Conservation (phyloP, 768 basidiomycete genomes). For the Suillus subaureus region DNA sequence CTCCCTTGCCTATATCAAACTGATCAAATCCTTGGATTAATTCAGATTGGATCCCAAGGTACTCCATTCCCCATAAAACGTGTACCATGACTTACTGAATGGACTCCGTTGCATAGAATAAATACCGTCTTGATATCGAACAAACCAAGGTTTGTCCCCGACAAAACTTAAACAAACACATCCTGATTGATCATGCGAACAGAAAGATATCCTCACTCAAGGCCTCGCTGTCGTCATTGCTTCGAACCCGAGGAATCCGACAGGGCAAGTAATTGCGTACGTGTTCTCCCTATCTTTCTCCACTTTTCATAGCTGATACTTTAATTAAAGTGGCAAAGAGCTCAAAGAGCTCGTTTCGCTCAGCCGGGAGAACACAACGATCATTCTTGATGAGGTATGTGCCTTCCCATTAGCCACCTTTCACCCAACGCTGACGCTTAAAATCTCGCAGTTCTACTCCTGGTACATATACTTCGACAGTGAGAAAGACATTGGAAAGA, state of each 20-base stretch:
- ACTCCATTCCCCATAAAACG: slow-evolving; percentile 9
- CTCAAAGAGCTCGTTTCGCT: slow-evolving; percentile 78
- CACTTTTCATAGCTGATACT: slow-evolving; percentile 11
- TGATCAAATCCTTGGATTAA: slow-evolving; percentile 10
- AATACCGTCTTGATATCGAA: slow-evolving; percentile 78
- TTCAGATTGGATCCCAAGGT: slow-evolving; percentile 50
- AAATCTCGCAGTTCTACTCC: slow-evolving; percentile 73
- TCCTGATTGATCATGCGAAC: slow-evolving; percentile 9
- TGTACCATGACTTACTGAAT: background rate
- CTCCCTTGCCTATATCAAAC: background rate
- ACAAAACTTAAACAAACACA: background rate
- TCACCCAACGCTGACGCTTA: background rate
- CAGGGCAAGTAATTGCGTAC: slow-evolving; percentile 83
- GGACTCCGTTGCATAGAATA: slow-evolving; percentile 39
- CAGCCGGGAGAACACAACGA: slow-evolving; percentile 75
- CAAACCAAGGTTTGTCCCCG: slow-evolving; percentile 62
- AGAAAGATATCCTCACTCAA: slow-evolving; percentile 82
- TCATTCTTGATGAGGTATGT: slow-evolving; percentile 80
- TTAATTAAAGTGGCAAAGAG: slow-evolving; percentile 63
- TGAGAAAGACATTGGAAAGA: slow-evolving; percentile 71
- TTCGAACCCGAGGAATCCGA: slow-evolving; percentile 96
- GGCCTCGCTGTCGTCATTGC: slow-evolving; percentile 85
- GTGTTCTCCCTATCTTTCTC: slow-evolving; percentile 14
- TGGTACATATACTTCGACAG: slow-evolving; percentile 93
- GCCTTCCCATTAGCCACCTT: no score